Percentiles rank a stretch among this genome's conserved stretches.
Conservation (phyloP, 129 eudicot genomes). For the Escallonia rubra region DNA sequence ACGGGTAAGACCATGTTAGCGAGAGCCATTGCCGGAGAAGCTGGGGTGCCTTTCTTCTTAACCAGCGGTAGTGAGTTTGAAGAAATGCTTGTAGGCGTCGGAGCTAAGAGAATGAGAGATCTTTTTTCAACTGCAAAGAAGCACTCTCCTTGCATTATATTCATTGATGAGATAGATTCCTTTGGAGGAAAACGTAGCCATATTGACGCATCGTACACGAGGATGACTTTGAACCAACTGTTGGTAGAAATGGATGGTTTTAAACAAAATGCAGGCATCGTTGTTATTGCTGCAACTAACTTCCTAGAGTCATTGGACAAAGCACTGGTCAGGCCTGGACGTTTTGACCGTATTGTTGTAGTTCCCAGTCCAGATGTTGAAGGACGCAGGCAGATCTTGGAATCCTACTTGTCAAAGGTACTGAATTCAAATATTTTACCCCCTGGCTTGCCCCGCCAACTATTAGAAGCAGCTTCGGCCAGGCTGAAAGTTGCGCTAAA, state of each 20-base stretch:
- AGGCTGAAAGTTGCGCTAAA: not conserved
- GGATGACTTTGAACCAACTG: constrained; percentile 74
- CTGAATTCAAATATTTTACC: not conserved
- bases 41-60: constrained; percentile 81
- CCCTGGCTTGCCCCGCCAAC: not conserved
- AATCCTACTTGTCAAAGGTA: constrained; percentile 81
- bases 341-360: constrained; percentile 70
- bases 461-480: not conserved
- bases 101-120: constrained; percentile 79
- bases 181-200: constrained; percentile 90
- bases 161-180: constrained; percentile 89
- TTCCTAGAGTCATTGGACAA: constrained; percentile 74
- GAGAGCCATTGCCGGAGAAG: constrained; percentile 90
- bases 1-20: constrained; percentile 95
- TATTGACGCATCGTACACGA: constrained; percentile 79
- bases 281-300: constrained; percentile 84
- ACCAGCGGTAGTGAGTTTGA: constrained; percentile 84
- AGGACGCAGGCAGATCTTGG: constrained; percentile 83
- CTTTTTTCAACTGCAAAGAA: constrained; percentile 81
- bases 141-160: constrained; percentile 74
- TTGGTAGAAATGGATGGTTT: constrained; percentile 86
- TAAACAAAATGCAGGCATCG: constrained; percentile 71
- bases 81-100: constrained; percentile 92
- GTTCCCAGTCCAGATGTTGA: constrained; percentile 93
- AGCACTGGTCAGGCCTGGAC: constrained; percentile 79